Evolutionary conservation across 495 filamentous ascomycete genomes (phyloP).

Genomic region (Barbatosphaeria neglecta): DNA sequence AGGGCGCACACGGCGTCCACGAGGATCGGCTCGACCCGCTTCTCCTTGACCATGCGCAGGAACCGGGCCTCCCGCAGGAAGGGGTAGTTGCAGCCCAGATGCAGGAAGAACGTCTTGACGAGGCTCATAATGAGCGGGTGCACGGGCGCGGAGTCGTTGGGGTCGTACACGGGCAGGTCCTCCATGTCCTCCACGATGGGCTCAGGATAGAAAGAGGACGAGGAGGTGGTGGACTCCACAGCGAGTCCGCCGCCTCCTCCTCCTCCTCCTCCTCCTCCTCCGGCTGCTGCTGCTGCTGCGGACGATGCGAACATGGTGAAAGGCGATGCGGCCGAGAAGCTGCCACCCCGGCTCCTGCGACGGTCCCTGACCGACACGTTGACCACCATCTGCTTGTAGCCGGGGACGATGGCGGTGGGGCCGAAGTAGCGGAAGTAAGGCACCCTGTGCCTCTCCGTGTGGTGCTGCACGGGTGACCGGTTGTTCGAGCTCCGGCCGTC

Average conservation of each 20-base stretch:
- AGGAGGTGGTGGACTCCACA: too few species aligned
- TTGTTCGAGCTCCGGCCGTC: slow-evolving; percentile 27
- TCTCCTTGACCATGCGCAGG: slow-evolving; percentile 57
- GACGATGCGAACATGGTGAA: slow-evolving; percentile 10
- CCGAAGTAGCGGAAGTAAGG: slow-evolving; percentile 85
- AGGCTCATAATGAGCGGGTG: slow-evolving; percentile 62
- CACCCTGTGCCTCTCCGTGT: slow-evolving; percentile 51
- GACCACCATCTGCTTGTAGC: slow-evolving; percentile 88
- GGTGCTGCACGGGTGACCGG: slow-evolving; percentile 29
- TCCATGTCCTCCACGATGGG: slow-evolving; percentile 43
- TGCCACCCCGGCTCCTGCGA: slow-evolving; percentile 27
- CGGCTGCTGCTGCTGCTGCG: slow-evolving; percentile 4
- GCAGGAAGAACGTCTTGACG: slow-evolving; percentile 63
- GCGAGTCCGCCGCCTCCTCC: too few species aligned
- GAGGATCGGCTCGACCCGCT: slow-evolving; percentile 72
- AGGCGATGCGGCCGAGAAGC: slow-evolving; percentile 31
- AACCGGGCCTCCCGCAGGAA: slow-evolving; percentile 64
- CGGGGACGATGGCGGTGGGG: slow-evolving; percentile 77
- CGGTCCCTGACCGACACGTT: slow-evolving; percentile 48
- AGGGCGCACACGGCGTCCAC: slow-evolving; percentile 75
- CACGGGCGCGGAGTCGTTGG: slow-evolving; percentile 51
- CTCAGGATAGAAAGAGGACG: slow-evolving; percentile 24
- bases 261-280: too few species aligned
- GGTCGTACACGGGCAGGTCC: slow-evolving; percentile 70
- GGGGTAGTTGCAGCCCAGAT: slow-evolving; percentile 72